Conservation (phyloP, 768 basidiomycete species). For the Pleurotus sapidus region DNA sequence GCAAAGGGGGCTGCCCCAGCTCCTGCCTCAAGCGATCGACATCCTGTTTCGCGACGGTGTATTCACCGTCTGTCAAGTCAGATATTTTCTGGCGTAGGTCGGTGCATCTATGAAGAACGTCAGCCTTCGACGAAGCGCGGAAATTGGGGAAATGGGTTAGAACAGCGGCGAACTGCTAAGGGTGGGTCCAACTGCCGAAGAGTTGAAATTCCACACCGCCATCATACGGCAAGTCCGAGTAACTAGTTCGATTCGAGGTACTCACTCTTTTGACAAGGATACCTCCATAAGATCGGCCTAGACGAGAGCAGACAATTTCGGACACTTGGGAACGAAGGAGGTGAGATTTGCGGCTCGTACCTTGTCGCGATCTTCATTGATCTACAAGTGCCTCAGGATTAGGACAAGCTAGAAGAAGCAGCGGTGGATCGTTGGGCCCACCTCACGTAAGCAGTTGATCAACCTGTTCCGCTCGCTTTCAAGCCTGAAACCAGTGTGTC, state of each 20-base stretch:
- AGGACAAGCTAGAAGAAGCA: not conserved
- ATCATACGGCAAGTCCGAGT: slow-evolving; percentile 5
- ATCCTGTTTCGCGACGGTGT: slow-evolving; percentile 68
- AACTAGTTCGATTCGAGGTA: not conserved
- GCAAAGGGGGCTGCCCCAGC: slow-evolving; percentile 72
- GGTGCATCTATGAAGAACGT: slow-evolving; percentile 42
- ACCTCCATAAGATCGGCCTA: slow-evolving; percentile 69
- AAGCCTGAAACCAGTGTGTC: slow-evolving; percentile 40
- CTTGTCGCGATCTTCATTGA: slow-evolving; percentile 84
- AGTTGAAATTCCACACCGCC: not conserved
- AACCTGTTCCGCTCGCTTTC: slow-evolving; percentile 75
- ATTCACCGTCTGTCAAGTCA: slow-evolving; percentile 71
- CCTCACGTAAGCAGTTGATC: slow-evolving; percentile 68
- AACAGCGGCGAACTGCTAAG: not conserved
- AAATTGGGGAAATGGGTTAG: not conserved
- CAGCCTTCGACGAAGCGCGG: not conserved
- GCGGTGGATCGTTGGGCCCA: slow-evolving; percentile 23
- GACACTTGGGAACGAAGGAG: slow-evolving; percentile 3
- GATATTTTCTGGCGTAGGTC: slow-evolving; percentile 70
- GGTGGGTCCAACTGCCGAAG: not conserved
- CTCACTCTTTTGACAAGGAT: slow-evolving; percentile 68
- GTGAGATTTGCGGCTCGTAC: slow-evolving; percentile 18
- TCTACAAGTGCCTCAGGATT: slow-evolving; percentile 31
- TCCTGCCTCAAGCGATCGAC: slow-evolving; percentile 76
- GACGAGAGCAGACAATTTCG: slow-evolving; percentile 6